Evolutionary conservation across 176 grass and related monocot genomes (phyloP), one percentile per base, ranked within the genome.

Genomic region (Aegilops bicornis): DNA sequence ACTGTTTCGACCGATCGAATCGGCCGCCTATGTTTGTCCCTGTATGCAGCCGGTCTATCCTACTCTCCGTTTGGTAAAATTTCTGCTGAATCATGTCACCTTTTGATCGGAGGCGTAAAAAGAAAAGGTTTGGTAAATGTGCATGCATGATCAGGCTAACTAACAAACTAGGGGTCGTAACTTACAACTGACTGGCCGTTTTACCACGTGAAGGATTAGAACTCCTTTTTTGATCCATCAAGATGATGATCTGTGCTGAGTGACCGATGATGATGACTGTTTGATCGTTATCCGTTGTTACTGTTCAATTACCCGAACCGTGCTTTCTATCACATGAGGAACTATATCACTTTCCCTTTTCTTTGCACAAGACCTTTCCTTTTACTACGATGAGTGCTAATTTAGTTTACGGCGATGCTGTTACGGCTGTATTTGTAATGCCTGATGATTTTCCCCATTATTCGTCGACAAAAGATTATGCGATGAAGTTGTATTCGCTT

Each of bases 131-230:
- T 31, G 77, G 32, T 78, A 36, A 78, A 47, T 29, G 27, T 48
- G 69, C 68, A 58, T 60, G 77, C 58, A 79, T 40, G 7, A 23
- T 76, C 73, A 76, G 17, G 73, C 15, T 50, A 76, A 76, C 73
- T 76, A 76, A 76, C 73, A 52, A 76, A 76, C 73, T 30, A 76
- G 73, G 15, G 47, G 79, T 20, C 40, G 32, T 43, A 80, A 73
- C 69, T 73, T 52, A 16, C 15, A 42, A 81, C 7, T 76, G 27
- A 85, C 10, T 76, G 27, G 56, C 69, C 27, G 43, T 80, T 67
- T 48, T 50, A 91, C 82, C 56, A 45, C 71, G 84, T 93, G 77
- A 64, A 76, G 81, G 59, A 82, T 68, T 27, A 24, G 74, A 88
- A 91, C 43, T 88, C 82, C 73, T 88, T 91, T 91, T 88, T 83